phyloP scores from a whole-genome alignment of 2,329 filamentous ascomycete genomes.

The Ascochyta clinopodiicola region DNA sequence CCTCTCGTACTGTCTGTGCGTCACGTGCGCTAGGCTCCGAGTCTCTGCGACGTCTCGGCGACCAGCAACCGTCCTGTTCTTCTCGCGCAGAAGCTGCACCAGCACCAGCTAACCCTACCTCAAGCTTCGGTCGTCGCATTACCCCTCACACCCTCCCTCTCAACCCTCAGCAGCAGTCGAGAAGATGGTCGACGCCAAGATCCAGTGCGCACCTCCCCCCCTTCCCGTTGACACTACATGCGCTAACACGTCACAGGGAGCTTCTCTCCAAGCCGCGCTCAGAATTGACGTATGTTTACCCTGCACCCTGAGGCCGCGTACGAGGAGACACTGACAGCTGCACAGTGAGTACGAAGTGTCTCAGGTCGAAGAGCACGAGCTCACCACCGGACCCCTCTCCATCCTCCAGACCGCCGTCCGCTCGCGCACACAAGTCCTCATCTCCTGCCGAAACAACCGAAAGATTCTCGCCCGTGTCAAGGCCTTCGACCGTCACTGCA shows the following conservation, averaged over 20 bases:
- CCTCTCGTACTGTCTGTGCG: slow-evolving; percentile 29
- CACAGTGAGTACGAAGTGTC: slow-evolving; percentile 87
- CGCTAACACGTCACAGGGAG: slow-evolving; percentile 66
- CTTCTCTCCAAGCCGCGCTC: slow-evolving; percentile 85
- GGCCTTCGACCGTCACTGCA: slow-evolving; percentile 98
- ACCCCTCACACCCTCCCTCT: neutral
- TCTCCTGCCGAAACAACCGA: slow-evolving; percentile 97
- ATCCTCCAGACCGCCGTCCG: slow-evolving; percentile 97
- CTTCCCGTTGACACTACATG: neutral
- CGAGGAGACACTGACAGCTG: slow-evolving; percentile 25
- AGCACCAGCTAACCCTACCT: slow-evolving; percentile 29
- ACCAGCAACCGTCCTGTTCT: slow-evolving; percentile 16
- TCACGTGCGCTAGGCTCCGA: slow-evolving; percentile 19
- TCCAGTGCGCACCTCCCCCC: slow-evolving; percentile 45
- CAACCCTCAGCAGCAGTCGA: slow-evolving; percentile 2
- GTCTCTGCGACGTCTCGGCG: slow-evolving; percentile 17
- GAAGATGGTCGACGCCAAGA: slow-evolving; percentile 51
- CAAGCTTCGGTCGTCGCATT: slow-evolving; percentile 7
- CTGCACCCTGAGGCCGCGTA: neutral
- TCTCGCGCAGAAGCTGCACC: slow-evolving; percentile 27
- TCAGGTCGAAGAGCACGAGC: slow-evolving; percentile 79
- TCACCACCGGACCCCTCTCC: slow-evolving; percentile 81
- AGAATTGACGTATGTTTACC: slow-evolving; percentile 80
- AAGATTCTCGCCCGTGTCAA: slow-evolving; percentile 97
- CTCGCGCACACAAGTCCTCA: slow-evolving; percentile 92